These are phyloP conservation scores for Prosopis cineraria DNA, from an alignment of 306 rosid genomes.

Conservation along the genomic window DNA sequence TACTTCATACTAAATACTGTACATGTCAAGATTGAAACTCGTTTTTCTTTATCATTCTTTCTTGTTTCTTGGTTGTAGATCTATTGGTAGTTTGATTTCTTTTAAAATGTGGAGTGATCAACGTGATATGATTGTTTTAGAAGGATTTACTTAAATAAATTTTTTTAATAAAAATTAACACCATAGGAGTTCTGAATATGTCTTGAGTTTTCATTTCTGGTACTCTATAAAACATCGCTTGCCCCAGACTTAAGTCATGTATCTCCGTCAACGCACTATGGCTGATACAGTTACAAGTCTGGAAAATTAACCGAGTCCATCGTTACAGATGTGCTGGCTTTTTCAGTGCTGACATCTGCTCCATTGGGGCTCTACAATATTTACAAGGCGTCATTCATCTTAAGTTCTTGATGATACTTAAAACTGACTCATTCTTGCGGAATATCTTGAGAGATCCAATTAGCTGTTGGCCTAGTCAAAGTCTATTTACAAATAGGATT, in stretches of 20 bases:
- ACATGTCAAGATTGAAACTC: background rate
- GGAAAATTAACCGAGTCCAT: conserved; percentile 41
- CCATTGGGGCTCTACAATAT: conserved; percentile 41
- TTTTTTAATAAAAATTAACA: background rate
- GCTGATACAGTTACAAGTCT: conserved; percentile 51
- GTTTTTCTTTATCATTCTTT: background rate
- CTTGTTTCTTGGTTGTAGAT: background rate
- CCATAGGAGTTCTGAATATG: background rate
- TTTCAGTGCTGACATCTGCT: conserved; percentile 46
- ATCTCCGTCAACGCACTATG: conserved; percentile 31
- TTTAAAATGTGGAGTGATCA: conserved; percentile 2
- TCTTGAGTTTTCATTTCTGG: background rate
- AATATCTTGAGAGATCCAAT: background rate
- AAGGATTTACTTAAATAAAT: background rate
- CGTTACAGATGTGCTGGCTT: conserved; percentile 47
- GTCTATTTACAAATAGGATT: background rate
- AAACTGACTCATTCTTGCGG: background rate
- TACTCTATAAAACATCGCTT: background rate
- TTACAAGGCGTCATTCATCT: too few species aligned
- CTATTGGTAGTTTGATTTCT: background rate
- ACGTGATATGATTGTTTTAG: background rate
- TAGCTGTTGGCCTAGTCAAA: background rate
- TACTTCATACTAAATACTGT: background rate
- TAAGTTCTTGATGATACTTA: background rate
- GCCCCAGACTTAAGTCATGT: conserved; percentile 64